These are phyloP conservation scores for Termitomyces sp. DNA, from an alignment of 768 basidiomycete genomes.

Conservation along the genomic window DNA sequence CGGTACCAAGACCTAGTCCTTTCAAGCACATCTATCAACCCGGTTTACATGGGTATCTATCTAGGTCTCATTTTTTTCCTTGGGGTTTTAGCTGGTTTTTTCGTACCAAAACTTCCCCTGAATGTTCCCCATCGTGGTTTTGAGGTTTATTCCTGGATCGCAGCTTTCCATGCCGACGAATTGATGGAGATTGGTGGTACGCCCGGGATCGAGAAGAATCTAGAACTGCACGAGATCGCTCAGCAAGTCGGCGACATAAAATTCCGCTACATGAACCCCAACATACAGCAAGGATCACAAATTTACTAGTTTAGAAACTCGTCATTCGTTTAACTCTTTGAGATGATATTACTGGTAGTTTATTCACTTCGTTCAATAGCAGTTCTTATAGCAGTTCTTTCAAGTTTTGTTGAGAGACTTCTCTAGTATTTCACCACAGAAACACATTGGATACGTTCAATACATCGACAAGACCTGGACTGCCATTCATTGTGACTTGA, in stretches of 20 bases:
- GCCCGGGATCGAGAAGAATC: slow-evolving; percentile 17
- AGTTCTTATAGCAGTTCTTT: no score
- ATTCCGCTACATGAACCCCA: slow-evolving; percentile 17
- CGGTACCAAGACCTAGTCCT: slow-evolving; percentile 25
- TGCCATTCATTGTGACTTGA: no score
- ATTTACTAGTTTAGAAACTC: neutral
- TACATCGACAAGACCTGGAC: no score
- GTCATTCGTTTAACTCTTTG: no score
- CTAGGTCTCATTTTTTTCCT: slow-evolving; percentile 20
- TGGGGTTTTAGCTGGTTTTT: slow-evolving; percentile 24
- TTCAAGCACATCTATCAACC: slow-evolving; percentile 20
- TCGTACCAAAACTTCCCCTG: slow-evolving; percentile 23
- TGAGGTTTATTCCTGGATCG: slow-evolving; percentile 25
- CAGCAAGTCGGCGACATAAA: slow-evolving; percentile 21
- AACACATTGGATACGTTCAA: no score
- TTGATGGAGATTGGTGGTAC: slow-evolving; percentile 17
- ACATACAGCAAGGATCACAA: neutral
- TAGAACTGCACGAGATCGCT: slow-evolving; percentile 24
- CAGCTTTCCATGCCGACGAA: slow-evolving; percentile 24
- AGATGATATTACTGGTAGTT: no score
- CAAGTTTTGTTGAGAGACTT: no score
- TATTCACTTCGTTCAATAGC: no score
- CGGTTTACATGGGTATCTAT: slow-evolving; percentile 17
- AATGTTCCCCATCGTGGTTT: slow-evolving; percentile 24
- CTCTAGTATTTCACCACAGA: no score